Evolutionary conservation across 1,284 basidiomycete genomes (phyloP).

Genomic region (Sanghuangporus baumii): DNA sequence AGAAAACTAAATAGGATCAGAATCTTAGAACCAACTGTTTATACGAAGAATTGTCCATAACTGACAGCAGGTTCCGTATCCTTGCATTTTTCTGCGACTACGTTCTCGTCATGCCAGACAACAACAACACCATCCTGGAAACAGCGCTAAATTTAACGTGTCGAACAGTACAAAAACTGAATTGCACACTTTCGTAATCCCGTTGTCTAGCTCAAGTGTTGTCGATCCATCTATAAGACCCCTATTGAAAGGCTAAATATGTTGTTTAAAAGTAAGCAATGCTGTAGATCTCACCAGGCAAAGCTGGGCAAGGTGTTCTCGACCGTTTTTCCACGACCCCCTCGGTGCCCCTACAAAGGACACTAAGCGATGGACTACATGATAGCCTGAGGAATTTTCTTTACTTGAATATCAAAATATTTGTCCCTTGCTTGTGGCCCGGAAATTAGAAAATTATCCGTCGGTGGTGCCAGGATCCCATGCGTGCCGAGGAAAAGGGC

Average conservation of each 20-base stretch:
- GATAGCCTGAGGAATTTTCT: not conserved
- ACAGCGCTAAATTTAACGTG: not conserved
- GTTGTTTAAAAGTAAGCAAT: not conserved
- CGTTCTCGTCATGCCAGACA: constrained; percentile 75
- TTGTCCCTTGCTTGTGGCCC: not conserved
- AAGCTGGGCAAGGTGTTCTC: constrained; percentile 69
- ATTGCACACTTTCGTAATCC: constrained; percentile 54
- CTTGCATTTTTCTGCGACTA: constrained; percentile 54
- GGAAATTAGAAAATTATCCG: not conserved
- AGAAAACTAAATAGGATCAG: constrained; percentile 32
- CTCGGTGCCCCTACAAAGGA: constrained; percentile 60
- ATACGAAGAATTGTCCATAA: not conserved
- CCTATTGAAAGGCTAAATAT: constrained; percentile 31
- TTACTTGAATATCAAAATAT: constrained; percentile 20
- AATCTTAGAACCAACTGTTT: not conserved
- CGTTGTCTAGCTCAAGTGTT: constrained; percentile 74
- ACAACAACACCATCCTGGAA: constrained; percentile 64
- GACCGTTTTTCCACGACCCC: constrained; percentile 65
- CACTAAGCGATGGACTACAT: not conserved
- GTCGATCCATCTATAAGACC: constrained; percentile 69
- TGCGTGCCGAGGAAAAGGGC: constrained; percentile 2
- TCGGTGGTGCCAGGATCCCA: not conserved
- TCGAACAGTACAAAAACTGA: not conserved
- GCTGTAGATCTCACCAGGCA: constrained; percentile 51
- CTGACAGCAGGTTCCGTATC: constrained; percentile 59